A percentile compares a stretch with the other conserved stretches of the same genome.
These are phyloP conservation scores for Mycothermus thermophilus DNA, from an alignment of 495 filamentous ascomycete genomes.

Conservation along the genomic window DNA sequence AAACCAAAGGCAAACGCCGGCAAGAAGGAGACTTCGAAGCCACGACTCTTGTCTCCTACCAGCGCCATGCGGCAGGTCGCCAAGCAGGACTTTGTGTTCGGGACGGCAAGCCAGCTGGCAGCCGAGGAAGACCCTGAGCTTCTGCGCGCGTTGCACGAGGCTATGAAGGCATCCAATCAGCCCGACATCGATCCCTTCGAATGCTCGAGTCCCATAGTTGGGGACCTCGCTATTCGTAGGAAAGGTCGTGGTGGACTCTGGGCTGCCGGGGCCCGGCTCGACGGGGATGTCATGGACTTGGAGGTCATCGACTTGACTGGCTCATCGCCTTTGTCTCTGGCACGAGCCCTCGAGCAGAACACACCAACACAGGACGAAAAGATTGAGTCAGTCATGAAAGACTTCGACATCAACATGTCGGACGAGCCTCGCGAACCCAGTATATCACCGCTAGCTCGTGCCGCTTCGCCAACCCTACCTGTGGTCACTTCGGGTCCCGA, in stretches of 20 bases:
- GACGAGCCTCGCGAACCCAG: neutral
- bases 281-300: conserved; percentile 43
- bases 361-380: neutral
- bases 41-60: conserved; percentile 55
- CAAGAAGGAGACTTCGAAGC: conserved; percentile 31
- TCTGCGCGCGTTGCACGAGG: conserved; percentile 53
- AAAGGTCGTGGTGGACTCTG: conserved; percentile 35
- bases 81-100: conserved; percentile 75
- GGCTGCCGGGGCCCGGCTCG: conserved; percentile 53
- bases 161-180: conserved; percentile 48
- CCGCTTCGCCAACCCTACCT: too few species aligned
- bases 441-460: neutral
- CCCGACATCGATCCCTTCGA: conserved; percentile 25
- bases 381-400: too few species aligned
- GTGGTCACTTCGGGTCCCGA: too few species aligned
- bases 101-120: conserved; percentile 82
- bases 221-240: conserved; percentile 14
- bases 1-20: conserved; percentile 22
- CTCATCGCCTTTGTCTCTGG: conserved; percentile 18
- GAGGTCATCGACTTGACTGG: conserved; percentile 45
- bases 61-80: conserved; percentile 54
- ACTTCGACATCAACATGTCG: conserved; percentile 10
- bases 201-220: conserved; percentile 17
- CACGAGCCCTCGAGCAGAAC: too few species aligned
- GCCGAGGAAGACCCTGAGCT: conserved; percentile 57